A percentile compares a stretch with the other conserved stretches of the same genome.
phyloP scores from a whole-genome alignment of 2,329 filamentous ascomycete species.

The Pyricularia pennisetigena region DNA sequence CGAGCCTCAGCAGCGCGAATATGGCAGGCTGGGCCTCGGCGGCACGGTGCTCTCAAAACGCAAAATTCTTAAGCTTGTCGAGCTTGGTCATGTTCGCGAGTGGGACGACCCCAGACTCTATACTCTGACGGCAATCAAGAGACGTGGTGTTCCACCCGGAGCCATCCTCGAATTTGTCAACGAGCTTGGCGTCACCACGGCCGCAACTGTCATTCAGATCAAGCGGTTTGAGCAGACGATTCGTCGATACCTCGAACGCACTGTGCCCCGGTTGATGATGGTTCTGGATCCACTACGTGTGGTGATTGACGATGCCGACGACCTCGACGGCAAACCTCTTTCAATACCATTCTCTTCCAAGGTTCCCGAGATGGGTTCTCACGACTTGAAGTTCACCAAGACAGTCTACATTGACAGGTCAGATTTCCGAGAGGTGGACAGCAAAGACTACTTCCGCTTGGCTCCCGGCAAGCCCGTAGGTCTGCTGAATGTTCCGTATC shows the following conservation, averaged over 20 bases:
- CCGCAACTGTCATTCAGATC: conserved; percentile 69
- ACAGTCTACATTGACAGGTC: conserved; percentile 77
- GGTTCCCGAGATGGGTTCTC: conserved; percentile 56
- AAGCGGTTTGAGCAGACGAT: conserved; percentile 77
- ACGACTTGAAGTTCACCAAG: conserved; percentile 56
- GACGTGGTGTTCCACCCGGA: conserved; percentile 78
- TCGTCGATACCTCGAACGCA: conserved; percentile 76
- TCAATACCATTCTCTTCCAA: conserved; percentile 76
- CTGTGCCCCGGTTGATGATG: conserved; percentile 82
- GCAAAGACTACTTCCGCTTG: conserved; percentile 67
- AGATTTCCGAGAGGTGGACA: conserved; percentile 67
- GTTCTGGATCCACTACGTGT: conserved; percentile 79
- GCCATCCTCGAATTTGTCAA: conserved; percentile 85
- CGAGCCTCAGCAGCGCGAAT: conserved; percentile 90
- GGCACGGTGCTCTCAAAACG: conserved; percentile 85
- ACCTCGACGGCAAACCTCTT: conserved; percentile 51
- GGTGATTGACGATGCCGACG: conserved; percentile 67
- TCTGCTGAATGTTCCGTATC: conserved; percentile 59
- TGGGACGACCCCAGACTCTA: conserved; percentile 92
- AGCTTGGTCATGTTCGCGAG: conserved; percentile 65
- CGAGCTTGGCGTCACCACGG: conserved; percentile 83
- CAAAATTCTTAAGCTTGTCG: conserved; percentile 70
- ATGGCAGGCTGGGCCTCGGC: conserved; percentile 57
- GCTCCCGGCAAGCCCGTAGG: conserved; percentile 67
- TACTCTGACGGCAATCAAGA: conserved; percentile 73